Conservation (phyloP, 2,329 filamentous ascomycete genomes). For the Fusarium vanettenii region DNA sequence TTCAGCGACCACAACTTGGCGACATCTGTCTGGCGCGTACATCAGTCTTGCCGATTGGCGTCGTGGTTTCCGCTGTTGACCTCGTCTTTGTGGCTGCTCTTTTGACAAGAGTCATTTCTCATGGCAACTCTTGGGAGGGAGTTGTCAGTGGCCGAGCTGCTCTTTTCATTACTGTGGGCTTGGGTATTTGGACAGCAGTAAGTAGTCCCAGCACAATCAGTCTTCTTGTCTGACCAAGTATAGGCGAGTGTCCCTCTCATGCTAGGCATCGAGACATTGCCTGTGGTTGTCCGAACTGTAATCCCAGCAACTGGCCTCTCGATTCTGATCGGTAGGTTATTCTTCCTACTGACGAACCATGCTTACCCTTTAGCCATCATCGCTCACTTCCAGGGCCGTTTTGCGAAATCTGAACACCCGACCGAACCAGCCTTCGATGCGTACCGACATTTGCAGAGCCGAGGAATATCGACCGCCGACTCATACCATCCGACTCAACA, state of each 20-base stretch:
- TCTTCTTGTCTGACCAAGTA: neutral
- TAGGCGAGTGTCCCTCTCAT: constrained; percentile 65
- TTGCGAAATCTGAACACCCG: constrained; percentile 8
- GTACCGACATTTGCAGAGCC: constrained; percentile 26
- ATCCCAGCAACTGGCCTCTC: constrained; percentile 63
- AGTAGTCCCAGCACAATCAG: constrained; percentile 43
- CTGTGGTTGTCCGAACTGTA: constrained; percentile 59
- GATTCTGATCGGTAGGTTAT: constrained; percentile 58
- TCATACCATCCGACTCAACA: constrained; percentile 60
- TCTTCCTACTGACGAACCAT: neutral
- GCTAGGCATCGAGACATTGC: constrained; percentile 57
- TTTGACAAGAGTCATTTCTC: constrained; percentile 54
- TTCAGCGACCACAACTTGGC: constrained; percentile 63
- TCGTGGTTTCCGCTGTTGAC: constrained; percentile 59
- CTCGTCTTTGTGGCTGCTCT: constrained; percentile 57
- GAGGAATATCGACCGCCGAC: constrained; percentile 52
- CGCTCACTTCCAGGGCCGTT: constrained; percentile 48
- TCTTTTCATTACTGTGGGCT: constrained; percentile 54
- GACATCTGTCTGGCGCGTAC: constrained; percentile 64
- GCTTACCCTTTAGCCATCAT: constrained; percentile 45
- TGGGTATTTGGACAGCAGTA: constrained; percentile 67
- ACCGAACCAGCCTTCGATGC: constrained; percentile 16
- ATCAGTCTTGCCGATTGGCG: constrained; percentile 56
- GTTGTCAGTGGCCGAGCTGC: constrained; percentile 53
- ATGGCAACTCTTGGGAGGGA: constrained; percentile 48